Evolutionary conservation across 2,329 filamentous ascomycete genomes (phyloP), one percentile per base, ranked within the genome.

Genomic region (Grosmannia serpens): DNA sequence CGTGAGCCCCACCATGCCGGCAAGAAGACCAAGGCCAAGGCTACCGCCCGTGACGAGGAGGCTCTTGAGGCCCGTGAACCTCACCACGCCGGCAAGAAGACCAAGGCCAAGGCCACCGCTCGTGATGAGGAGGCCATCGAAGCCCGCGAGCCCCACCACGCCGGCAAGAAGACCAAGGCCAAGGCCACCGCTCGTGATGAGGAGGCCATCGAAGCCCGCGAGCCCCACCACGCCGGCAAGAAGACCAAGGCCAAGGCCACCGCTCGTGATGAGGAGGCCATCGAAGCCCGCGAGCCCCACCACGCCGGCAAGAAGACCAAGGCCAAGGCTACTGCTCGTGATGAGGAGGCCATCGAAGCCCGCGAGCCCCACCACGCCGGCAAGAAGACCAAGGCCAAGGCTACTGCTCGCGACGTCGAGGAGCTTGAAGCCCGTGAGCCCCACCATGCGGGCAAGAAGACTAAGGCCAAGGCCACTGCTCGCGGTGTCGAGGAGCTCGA

Each of bases 11-110:
- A 63, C 52, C 59, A 62, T 29, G 38, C 53, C 2, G 62, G 62
- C 59, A 64, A 65, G 59, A 63, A 59, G 53, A 60, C 58, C n/a
- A 60, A 56, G 29, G 22, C 57, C 57, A 49, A 53, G 44, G 52
- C 31, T 24, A 22, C 49, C 4, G 58, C 38, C 5, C 55, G 58
- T 2, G 58, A 59, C 8, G 59, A 60, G 13, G 57, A 53, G 41
- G n/a, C n/a, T n/a, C n/a, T 46, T 8, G 60, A 31, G 44, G n/a
- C 41, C 4, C 63, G 63, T 1, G 63, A 65, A 59, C 61, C 62
- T 3, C 61, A 63, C 55, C 60, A 62, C 46, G 49, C 55, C 1
- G 63, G 63, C 59, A 64, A 65, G 60, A 64, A 62, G 58, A 62
- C 60, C 31, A 60, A 58, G 56, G 33, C 24, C 29, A 59, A 59